These are phyloP conservation scores for Drechslerella stenobrocha DNA, from an alignment of 2,329 filamentous ascomycete species.

Conservation along the genomic window DNA sequence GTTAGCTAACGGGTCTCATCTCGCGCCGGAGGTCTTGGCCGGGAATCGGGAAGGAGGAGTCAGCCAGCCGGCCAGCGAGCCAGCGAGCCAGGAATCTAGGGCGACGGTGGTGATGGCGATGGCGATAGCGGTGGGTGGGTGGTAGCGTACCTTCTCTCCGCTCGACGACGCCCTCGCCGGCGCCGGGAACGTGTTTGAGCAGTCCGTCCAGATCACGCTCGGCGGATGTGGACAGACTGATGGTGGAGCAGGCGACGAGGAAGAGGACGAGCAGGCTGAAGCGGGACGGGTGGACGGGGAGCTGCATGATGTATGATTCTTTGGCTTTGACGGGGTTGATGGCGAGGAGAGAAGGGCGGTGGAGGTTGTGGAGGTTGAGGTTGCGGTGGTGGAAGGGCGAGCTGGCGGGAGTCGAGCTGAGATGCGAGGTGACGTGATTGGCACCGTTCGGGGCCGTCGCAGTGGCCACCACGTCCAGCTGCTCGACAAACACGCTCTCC, in stretches of 20 bases:
- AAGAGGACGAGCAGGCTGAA: conserved; percentile 26
- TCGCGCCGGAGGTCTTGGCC: too few species aligned
- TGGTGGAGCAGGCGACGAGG: conserved; percentile 36
- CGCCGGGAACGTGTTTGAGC: conserved; percentile 32
- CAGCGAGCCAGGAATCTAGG: background rate
- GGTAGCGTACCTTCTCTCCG: conserved; percentile 42
- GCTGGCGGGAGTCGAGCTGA: too few species aligned
- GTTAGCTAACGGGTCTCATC: too few species aligned
- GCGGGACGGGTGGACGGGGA: conserved; percentile 27
- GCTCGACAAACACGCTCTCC: conserved; percentile 34
- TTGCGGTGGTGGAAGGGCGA: too few species aligned
- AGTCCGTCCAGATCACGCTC: conserved; percentile 28
- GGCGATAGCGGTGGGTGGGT: too few species aligned
- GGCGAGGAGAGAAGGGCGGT: conserved; percentile 1
- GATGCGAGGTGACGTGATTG: conserved; percentile 17
- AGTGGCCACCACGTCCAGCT: conserved; percentile 18
- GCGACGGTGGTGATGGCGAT: background rate
- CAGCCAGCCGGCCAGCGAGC: background rate
- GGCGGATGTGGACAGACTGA: conserved; percentile 32
- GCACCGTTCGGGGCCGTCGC: background rate
- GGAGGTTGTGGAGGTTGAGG: background rate
- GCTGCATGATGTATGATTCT: conserved; percentile 44
- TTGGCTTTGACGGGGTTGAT: conserved; percentile 31
- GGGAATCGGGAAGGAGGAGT: too few species aligned
- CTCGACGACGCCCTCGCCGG: conserved; percentile 33